Evolutionary conservation across 2,329 filamentous ascomycete species (phyloP), one percentile per base, ranked within the genome.

Genomic region (Diaporthe humulicola): DNA sequence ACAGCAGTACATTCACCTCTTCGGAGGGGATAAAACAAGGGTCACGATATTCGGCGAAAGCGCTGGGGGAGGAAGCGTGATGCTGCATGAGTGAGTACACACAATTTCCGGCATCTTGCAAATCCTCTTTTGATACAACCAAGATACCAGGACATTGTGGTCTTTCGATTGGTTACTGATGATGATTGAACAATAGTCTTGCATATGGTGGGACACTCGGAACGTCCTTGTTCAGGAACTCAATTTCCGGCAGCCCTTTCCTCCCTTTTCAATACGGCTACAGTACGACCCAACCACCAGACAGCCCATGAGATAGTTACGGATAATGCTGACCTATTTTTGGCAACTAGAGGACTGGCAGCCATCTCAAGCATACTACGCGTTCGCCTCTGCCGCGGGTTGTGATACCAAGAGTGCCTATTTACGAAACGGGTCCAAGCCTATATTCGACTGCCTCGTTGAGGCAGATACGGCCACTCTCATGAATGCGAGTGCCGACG

Each of bases 41-140:
- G 87, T 92, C 0, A 90, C 88, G 0, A 85, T 91, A 25, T 86
- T 86, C 73, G 90, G 90, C 0, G 87, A 90, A 75, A 88, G 86
- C 14, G 89, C 90, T 0, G 90, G 90, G 2, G 90, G 83, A 0
- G 88, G 88, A 0, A 83, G 82, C 15, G 86, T 89, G 5, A 84
- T 88, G 73, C 83, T 86, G n/a, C 85, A 70, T 30, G 30, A 19
- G 70, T 28, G 33, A 50, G 56, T 58, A 25, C 30, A 36, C 30
- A 3, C 30, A 36, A 22, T 36, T 36, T 36, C 54, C 33, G n/a
- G 54, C 4, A 9, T 28, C 14, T 1, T 19, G 14, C 28, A 56
- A 56, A 30, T 30, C 25, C 5, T 19, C 15, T 57, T n/a, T 36
- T n/a, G 54, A 36, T 36, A 22, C 17, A 30, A 57, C 17, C 30